Evolutionary conservation across 2,329 filamentous ascomycete species (phyloP).

Genomic region (Torrubiella hemipterigena): DNA sequence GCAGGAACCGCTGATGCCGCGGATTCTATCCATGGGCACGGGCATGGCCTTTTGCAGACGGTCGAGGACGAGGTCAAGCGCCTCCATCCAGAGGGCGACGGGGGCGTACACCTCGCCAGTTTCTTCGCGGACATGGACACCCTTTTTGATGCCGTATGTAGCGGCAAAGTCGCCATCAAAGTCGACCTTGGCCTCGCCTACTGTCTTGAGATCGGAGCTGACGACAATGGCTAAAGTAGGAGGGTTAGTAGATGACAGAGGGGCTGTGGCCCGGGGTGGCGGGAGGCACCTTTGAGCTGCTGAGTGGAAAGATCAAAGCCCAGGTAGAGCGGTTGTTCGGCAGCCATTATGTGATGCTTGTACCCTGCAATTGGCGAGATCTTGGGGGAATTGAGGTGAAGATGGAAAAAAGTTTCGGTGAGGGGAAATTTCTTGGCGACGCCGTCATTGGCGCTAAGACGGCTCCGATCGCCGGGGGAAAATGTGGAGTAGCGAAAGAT

Average conservation of each 20-base stretch:
- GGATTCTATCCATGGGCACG: slow-evolving; percentile 57
- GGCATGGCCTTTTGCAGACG: slow-evolving; percentile 55
- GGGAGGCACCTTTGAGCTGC: slow-evolving; percentile 93
- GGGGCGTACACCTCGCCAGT: slow-evolving; percentile 89
- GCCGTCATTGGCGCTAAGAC: too few relatives aligned
- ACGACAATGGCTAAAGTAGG: slow-evolving; percentile 62
- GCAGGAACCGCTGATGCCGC: slow-evolving; percentile 78
- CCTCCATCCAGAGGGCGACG: slow-evolving; percentile 89
- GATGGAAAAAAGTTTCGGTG: background rate
- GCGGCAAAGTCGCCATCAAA: slow-evolving; percentile 73
- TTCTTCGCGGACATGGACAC: slow-evolving; percentile 68
- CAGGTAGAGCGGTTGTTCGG: slow-evolving; percentile 57
- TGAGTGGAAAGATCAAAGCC: slow-evolving; percentile 96
- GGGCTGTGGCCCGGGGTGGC: slow-evolving; percentile 2
- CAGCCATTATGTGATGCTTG: slow-evolving; percentile 1
- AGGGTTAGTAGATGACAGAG: background rate
- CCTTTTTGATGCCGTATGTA: slow-evolving; percentile 74
- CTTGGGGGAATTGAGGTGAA: background rate
- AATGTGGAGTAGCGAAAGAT: too few relatives aligned
- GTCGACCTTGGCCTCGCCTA: slow-evolving; percentile 82
- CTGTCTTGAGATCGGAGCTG: slow-evolving; percentile 66
- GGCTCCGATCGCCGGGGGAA: too few relatives aligned
- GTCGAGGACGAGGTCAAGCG: slow-evolving; percentile 71
- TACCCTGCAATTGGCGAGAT: background rate
- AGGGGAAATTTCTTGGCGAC: too few relatives aligned